Evolutionary conservation across 1,284 basidiomycete species (phyloP), one percentile per base, ranked within the genome.

Genomic region (Ganoderma lucidum): DNA sequence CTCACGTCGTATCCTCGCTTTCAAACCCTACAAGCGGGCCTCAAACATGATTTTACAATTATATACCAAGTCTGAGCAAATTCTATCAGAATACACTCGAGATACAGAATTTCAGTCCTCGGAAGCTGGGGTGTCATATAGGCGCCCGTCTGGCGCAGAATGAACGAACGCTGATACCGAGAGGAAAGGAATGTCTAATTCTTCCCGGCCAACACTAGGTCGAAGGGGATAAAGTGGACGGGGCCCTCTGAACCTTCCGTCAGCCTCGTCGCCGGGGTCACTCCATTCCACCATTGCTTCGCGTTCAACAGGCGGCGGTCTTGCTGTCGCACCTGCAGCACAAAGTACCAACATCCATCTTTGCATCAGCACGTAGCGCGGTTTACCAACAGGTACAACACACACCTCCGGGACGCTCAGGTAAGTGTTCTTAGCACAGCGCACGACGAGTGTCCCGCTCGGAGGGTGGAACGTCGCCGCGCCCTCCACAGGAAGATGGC

Each of bases 241-340:
- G 59, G 59, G 14, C 59, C 39, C 39, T 61, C 59, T 8, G 23
- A 28, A n/a, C 59, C 39, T 19, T 42, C 39, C 1, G 59, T 42
- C 39, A 44, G 39, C 37, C 76, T 68, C 75, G 77, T 73, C 37
- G 74, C 77, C 0, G 78, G 75, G 37, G 73, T 73, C 10, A 79
- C 75, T n/a, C 84, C 91, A 73, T 86, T 86, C 85, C 85, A 87
- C 84, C 83, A 88, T 41, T 86, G 83, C 64, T 79, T 78, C 0
- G 82, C 83, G 28, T 71, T 71, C 62, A 87, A 69, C 71, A 80
- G 77, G 59, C 79, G 78, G 51, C 81, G 86, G 3, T 87, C 88
- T 70, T 90, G 88, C 72, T 87, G 84, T 78, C 90, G 90, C 10
- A 93, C 82, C 70, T 78, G 44, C 12, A 15, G 23, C 23, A 55